These are phyloP conservation scores for Backusella tuberculispora DNA, from an alignment of 192 early-diverging fungal genomes.

Conservation along the genomic window DNA sequence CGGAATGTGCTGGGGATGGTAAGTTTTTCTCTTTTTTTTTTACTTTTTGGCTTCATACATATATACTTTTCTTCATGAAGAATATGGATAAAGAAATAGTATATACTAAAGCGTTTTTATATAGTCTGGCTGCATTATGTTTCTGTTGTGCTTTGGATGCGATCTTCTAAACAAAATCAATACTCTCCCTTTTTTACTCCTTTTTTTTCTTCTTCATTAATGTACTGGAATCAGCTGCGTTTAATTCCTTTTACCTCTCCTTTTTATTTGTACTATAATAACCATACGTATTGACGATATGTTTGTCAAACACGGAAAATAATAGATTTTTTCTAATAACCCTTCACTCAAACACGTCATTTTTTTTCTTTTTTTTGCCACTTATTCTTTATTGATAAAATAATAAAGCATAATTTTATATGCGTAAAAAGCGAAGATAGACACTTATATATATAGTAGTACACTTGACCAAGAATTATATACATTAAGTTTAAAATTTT, in stretches of 20 bases:
- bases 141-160: slow-evolving; percentile 32
- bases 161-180: slow-evolving; percentile 22
- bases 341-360: not conserved
- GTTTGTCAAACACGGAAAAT: not conserved
- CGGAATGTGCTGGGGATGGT: slow-evolving; percentile 35
- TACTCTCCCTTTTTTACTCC: slow-evolving; percentile 4
- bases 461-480: too few relatives aligned
- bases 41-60: not conserved
- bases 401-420: not conserved
- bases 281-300: not conserved
- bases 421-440: not conserved
- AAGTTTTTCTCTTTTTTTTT: not conserved
- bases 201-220: not conserved
- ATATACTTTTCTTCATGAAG: not conserved
- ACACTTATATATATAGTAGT: too few relatives aligned
- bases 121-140: slow-evolving; percentile 29
- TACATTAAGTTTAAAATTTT: too few relatives aligned
- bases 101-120: not conserved
- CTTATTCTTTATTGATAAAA: not conserved
- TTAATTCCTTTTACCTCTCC: not conserved
- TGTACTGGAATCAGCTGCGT: not conserved
- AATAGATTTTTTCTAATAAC: not conserved
- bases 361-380: not conserved
- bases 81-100: not conserved
- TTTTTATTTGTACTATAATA: slow-evolving; percentile 4